Base-by-base conservation (phyloP, 2,329 filamentous ascomycete genomes). In the Cladosporium halotolerans region DNA sequence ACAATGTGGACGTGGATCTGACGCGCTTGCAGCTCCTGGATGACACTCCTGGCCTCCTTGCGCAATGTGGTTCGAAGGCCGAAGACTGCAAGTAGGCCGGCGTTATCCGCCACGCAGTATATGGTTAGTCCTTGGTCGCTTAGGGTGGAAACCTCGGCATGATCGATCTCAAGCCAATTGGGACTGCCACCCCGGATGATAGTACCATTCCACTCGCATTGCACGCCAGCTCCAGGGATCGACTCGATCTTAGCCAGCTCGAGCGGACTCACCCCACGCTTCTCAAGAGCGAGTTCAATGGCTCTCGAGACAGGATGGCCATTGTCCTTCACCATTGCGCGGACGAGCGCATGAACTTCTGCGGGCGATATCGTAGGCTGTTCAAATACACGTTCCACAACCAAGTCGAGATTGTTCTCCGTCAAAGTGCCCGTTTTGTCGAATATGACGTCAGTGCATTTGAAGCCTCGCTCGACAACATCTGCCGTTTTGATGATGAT, bases 401-500 rank as follows among this genome's bases (percentile, higher is more conserved):
- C 23, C 23, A 23, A 23, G 23, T 23, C 23, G 23, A 23, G 23
- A 4, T 23, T 23, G 23, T 23, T 23, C 28, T 73, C 65, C 0
- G 87, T 91, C 7, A 92, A 66, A 0, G 87, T 92, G 0, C 88
- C 87, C 0, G 88, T 92, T 68, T 92, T 92, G 72, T 92, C 87
- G 59, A 92, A 86, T 0, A 92, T 77, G 2, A 90, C 79, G 60
- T 90, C 81, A 0, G 81, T 77, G 0, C 79, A 72, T 55, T 80
- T 83, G 50, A 78, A 72, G 0, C 80, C 82, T 0, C 78, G 68
- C 63, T 90, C 86, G 18, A 88, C 80, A 2, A 76, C 77, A 39
- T 81, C 74, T 0, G 82, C 79, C 1, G 81, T 78, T 62, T 88
- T 87, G 70, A 91, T 83, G 28, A 91, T 78, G n/a, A 91, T 73